Percentiles rank a stretch among this genome's conserved stretches.
Conservation (phyloP, 208 protist species). For the Trypanosoma melophagium region DNA sequence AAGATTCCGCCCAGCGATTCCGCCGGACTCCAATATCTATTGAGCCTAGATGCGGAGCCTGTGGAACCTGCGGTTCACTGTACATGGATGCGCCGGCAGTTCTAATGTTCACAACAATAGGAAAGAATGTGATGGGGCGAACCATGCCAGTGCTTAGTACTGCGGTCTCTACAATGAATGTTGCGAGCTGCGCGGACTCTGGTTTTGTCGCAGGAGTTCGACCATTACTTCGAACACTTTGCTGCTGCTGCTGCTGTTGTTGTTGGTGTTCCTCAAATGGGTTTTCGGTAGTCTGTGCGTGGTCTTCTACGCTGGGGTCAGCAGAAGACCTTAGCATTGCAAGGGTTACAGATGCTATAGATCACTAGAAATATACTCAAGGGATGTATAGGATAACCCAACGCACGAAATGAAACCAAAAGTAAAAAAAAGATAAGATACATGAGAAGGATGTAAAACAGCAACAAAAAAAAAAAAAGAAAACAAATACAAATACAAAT, state of each 20-base stretch:
- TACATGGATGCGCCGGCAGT: constrained; percentile 41
- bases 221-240: neutral
- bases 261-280: constrained; percentile 25
- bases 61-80: constrained; percentile 47
- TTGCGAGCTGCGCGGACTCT: constrained; percentile 27
- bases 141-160: constrained; percentile 55
- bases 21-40: constrained; percentile 48
- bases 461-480: no score
- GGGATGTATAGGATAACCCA: no score
- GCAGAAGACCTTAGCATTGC: no score
- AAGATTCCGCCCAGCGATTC: constrained; percentile 49
- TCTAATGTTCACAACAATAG: constrained; percentile 55
- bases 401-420: no score
- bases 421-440: constrained; percentile 1
- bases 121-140: constrained; percentile 73
- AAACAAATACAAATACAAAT: neutral
- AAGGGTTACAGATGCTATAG: no score
- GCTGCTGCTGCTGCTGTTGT: constrained; percentile 1
- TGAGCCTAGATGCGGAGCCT: constrained; percentile 38
- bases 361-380: no score
- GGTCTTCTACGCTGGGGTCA: no score
- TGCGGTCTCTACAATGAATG: constrained; percentile 47
- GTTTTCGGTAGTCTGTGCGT: constrained; percentile 8
- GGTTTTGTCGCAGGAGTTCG: neutral
- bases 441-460: neutral